Conservation (phyloP, 2,329 filamentous ascomycete genomes). For the Dactylonectria estremocensis region DNA sequence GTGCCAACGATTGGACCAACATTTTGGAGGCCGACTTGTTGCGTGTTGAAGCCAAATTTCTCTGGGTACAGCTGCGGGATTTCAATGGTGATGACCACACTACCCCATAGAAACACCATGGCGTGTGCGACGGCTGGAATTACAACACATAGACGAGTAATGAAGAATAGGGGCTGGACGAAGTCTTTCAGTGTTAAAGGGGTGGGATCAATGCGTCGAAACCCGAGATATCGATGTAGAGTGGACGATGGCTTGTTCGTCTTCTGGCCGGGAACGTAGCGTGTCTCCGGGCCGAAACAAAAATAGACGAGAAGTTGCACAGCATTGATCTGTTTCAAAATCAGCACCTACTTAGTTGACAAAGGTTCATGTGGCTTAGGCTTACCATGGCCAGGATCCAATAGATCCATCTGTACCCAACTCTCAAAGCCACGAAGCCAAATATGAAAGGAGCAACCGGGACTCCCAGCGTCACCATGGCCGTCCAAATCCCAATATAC, state of each 20-base stretch:
- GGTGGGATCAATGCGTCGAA: constrained; percentile 36
- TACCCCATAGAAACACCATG: constrained; percentile 68
- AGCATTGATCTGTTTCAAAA: constrained; percentile 31
- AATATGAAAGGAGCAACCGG: constrained; percentile 55
- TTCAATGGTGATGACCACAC: constrained; percentile 64
- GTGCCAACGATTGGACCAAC: constrained; percentile 70
- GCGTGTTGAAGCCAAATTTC: constrained; percentile 70
- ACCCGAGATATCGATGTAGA: constrained; percentile 15
- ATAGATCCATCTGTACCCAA: constrained; percentile 72
- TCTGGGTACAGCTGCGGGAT: constrained; percentile 71
- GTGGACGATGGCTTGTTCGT: not conserved
- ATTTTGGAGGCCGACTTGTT: constrained; percentile 73
- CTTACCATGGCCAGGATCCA: constrained; percentile 69
- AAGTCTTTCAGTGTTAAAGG: constrained; percentile 31
- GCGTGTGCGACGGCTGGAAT: constrained; percentile 66
- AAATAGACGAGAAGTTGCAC: constrained; percentile 36
- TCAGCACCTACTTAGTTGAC: not conserved
- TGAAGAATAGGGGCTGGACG: constrained; percentile 30
- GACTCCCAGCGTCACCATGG: constrained; percentile 42
- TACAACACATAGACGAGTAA: constrained; percentile 15
- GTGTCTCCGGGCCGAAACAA: constrained; percentile 40
- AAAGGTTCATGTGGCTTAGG: too few relatives aligned
- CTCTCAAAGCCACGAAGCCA: constrained; percentile 64
- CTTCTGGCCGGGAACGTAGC: constrained; percentile 24
- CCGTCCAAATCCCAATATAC: constrained; percentile 40